A percentile compares a stretch with the other conserved stretches of the same genome.
These are phyloP conservation scores for Tylopilus felleus DNA, from an alignment of 768 basidiomycete species.

Conservation along the genomic window DNA sequence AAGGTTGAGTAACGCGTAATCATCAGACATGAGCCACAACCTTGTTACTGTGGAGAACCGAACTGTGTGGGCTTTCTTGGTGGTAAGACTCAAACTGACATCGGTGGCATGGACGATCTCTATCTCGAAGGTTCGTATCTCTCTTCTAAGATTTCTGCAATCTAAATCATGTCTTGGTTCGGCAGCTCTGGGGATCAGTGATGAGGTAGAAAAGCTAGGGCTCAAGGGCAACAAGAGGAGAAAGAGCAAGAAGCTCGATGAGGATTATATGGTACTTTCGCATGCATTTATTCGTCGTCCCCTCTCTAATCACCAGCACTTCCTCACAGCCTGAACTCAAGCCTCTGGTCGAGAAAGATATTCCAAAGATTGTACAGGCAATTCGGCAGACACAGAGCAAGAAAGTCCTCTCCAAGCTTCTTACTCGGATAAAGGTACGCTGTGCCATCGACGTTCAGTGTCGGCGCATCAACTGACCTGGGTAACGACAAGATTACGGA, in stretches of 20 bases:
- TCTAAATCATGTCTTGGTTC: not conserved
- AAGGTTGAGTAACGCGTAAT: not conserved
- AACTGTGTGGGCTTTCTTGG: slow-evolving; percentile 96
- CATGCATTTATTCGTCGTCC: not conserved
- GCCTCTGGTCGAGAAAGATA: slow-evolving; percentile 72
- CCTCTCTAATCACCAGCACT: not conserved
- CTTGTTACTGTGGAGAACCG: slow-evolving; percentile 91
- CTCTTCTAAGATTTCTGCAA: not conserved
- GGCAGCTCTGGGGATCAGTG: slow-evolving; percentile 87
- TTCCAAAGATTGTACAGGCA: slow-evolving; percentile 89
- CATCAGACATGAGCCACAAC: slow-evolving; percentile 85
- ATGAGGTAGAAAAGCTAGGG: slow-evolving; percentile 78
- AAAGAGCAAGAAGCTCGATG: slow-evolving; percentile 89
- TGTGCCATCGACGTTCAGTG: not conserved
- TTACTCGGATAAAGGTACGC: slow-evolving; percentile 80
- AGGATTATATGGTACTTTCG: slow-evolving; percentile 77
- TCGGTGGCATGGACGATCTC: slow-evolving; percentile 91
- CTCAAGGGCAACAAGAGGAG: slow-evolving; percentile 88
- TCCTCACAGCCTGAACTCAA: slow-evolving; percentile 65
- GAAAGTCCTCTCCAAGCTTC: slow-evolving; percentile 76
- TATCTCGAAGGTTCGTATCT: slow-evolving; percentile 74
- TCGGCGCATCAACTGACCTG: not conserved
- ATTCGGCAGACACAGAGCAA: slow-evolving; percentile 83
- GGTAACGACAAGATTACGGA: slow-evolving; percentile 65
- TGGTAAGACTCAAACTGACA: slow-evolving; percentile 97